A percentile compares a stretch with the other conserved stretches of the same genome.
Conservation (phyloP, 2,329 filamentous ascomycete genomes). For the Sporothrix variecibatus region DNA sequence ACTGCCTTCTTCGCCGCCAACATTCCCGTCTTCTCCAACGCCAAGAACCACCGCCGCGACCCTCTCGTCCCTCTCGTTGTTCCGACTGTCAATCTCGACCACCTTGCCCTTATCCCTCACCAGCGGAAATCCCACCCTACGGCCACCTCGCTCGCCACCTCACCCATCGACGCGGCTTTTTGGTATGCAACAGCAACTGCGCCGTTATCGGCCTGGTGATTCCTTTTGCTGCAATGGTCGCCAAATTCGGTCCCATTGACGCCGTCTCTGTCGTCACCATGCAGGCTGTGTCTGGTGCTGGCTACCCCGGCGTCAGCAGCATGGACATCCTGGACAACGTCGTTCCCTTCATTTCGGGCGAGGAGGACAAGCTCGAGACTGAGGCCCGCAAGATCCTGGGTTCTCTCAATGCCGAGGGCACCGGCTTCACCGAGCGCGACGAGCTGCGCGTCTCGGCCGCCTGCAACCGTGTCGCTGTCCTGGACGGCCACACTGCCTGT, state of each 20-base stretch:
- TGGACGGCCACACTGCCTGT: conserved; percentile 95
- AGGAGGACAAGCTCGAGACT: conserved; percentile 94
- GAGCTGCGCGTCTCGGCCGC: conserved; percentile 77
- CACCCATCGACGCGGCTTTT: conserved; percentile 74
- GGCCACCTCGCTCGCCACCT: conserved; percentile 15
- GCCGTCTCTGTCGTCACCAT: conserved; percentile 80
- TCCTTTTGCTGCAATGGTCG: conserved; percentile 86
- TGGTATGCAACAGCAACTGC: conserved; percentile 98
- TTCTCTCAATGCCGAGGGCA: conserved; percentile 66
- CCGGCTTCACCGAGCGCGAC: conserved; percentile 74
- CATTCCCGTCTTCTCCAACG: conserved; percentile 93
- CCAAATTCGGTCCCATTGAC: conserved; percentile 81
- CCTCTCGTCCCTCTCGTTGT: conserved; percentile 90
- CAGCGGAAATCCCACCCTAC: conserved; percentile 69
- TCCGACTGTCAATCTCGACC: conserved; percentile 87
- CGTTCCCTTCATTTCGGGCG: conserved; percentile 87
- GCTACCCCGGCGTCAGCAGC: conserved; percentile 83
- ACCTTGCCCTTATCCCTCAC: conserved; percentile 86
- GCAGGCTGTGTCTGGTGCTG: conserved; percentile 91
- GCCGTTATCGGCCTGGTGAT: conserved; percentile 96
- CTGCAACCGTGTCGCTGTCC: conserved; percentile 91
- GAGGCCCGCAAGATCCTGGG: conserved; percentile 96
- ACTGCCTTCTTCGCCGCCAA: conserved; percentile 87
- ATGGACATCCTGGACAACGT: conserved; percentile 98
- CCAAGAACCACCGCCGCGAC: conserved; percentile 93